Conservation (phyloP, 805 yeast species). For the Wickerhamiella shivajii region DNA sequence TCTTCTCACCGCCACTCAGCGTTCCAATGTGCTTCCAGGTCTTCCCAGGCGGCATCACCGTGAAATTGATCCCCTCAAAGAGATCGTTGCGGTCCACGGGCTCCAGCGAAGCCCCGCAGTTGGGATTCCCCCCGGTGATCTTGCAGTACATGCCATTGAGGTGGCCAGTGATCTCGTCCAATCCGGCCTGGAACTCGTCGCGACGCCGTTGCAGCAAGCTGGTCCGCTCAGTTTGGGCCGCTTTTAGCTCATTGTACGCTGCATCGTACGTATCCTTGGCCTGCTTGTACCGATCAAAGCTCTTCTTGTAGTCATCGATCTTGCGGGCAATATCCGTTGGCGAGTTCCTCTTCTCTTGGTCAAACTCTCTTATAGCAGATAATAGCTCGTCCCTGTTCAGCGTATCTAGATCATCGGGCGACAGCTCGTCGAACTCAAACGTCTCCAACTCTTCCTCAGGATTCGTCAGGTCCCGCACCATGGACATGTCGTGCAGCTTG, state of each 20-base stretch:
- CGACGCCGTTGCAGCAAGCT: slow-evolving; percentile 57
- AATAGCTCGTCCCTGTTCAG: slow-evolving; percentile 13
- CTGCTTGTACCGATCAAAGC: slow-evolving; percentile 51
- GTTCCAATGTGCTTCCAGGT: slow-evolving; percentile 94
- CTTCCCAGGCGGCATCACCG: slow-evolving; percentile 98
- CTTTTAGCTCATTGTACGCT: too few species aligned
- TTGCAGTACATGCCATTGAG: slow-evolving; percentile 94
- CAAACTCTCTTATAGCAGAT: slow-evolving; percentile 13
- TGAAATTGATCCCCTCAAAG: slow-evolving; percentile 92
- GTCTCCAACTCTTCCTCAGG: too few species aligned
- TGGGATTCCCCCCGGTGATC: slow-evolving; percentile 98
- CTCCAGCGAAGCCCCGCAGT: slow-evolving; percentile 96
- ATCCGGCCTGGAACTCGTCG: slow-evolving; percentile 89
- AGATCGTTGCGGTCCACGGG: slow-evolving; percentile 92
- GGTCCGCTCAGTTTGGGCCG: too few species aligned
- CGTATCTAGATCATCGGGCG: slow-evolving; percentile 16
- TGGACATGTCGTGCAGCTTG: background rate
- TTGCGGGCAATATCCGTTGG: slow-evolving; percentile 61
- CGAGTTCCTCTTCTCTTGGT: too few species aligned
- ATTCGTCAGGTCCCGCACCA: slow-evolving; percentile 1
- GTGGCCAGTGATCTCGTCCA: slow-evolving; percentile 69
- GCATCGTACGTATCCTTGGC: slow-evolving; percentile 48
- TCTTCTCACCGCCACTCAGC: slow-evolving; percentile 95
- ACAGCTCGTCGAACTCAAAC: slow-evolving; percentile 7
- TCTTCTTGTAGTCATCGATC: slow-evolving; percentile 43